Percentiles rank a stretch among this genome's conserved stretches.
Conservation (phyloP, 371 early-diverging fungal species). For the Blakeslea trispora region DNA sequence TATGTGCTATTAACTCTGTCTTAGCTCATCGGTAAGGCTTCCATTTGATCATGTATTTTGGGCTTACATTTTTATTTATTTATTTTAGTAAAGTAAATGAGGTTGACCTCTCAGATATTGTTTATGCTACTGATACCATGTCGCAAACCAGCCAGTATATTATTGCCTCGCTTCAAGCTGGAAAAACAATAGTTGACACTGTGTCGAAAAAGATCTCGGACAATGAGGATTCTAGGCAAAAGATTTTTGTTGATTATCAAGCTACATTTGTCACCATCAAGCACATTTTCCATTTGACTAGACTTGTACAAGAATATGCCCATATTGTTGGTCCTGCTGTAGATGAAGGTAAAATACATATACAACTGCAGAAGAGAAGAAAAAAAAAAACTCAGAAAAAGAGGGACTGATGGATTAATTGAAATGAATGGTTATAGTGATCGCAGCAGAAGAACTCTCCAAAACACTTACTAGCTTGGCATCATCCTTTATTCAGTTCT, state of each 20-base stretch:
- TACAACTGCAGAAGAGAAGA: neutral
- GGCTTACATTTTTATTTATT: neutral
- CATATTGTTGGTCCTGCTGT: conserved; percentile 17
- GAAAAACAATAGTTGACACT: conserved; percentile 1
- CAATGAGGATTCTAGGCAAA: neutral
- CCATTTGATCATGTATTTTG: neutral
- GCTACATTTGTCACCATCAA: conserved; percentile 13
- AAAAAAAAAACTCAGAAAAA: neutral
- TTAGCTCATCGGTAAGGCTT: conserved; percentile 13
- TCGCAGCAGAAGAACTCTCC: conserved; percentile 23
- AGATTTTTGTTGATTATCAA: neutral
- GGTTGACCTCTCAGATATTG: conserved; percentile 10
- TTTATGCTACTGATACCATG: conserved; percentile 19
- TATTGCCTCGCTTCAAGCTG: conserved; percentile 6
- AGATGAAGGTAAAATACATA: conserved; percentile 25
- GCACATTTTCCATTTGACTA: conserved; percentile 21
- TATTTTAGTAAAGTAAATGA: conserved; percentile 19
- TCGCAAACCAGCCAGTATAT: conserved; percentile 16
- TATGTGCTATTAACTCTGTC: conserved; percentile 12
- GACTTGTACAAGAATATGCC: conserved; percentile 33
- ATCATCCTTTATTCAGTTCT: conserved; percentile 27
- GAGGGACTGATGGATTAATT: neutral
- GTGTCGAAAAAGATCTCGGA: conserved; percentile 2
- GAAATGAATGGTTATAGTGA: conserved; percentile 13
- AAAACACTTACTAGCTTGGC: conserved; percentile 19